Base-by-base conservation (phyloP, 2,329 filamentous ascomycete genomes). In the Elsinoe australis region DNA sequence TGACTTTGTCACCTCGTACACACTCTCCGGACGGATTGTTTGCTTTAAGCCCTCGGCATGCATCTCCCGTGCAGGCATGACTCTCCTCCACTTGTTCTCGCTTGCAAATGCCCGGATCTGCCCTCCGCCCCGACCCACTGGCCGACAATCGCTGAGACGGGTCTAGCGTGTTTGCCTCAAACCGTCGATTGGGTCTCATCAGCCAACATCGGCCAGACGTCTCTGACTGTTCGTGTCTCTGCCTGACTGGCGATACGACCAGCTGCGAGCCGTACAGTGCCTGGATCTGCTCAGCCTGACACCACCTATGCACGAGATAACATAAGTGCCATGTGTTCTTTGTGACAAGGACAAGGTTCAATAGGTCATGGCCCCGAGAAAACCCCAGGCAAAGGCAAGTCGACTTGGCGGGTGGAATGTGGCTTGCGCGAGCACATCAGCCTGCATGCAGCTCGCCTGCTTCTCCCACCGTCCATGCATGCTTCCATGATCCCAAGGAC, bases 91-190 rank as follows among this genome's bases (percentile, higher is more conserved):
- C 26, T 44, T 26, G 26, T 26, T 12, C 28, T 44, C 39, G 39
- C 39, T 44, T 44, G 39, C 28, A 44, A 44, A 44, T 44, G 39
- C 39, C 28, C 39, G 39, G 39, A 44, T 44, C 39, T 44, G 39
- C 39, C 26, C 26, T 44, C 39, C 39, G 39, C 32, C 39, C 39
- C 39, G 39, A 44, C 21, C 39, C 39, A 44, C 28, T n/a, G 24
- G 17, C 28, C 24, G 17, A 15, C 9, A 10, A n/a, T 18, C 28
- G 24, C 24, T 17, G 5, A 44, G 21, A 31, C 7, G 14, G 17
- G 39, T 26, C 39, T 44, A 44, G 39, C 15, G 7, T 29, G 17
- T 14, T 24, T 18, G 39, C 21, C 14, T 15, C 14, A 44, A 44
- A 44, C 39, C 26, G 39, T 44, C 39, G 39, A 44, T 44, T 29